Percentiles rank a stretch among this genome's conserved stretches.
Evolutionary conservation across 2,329 filamentous ascomycete genomes (phyloP).

Genomic region (Fusarium veterinarium): DNA sequence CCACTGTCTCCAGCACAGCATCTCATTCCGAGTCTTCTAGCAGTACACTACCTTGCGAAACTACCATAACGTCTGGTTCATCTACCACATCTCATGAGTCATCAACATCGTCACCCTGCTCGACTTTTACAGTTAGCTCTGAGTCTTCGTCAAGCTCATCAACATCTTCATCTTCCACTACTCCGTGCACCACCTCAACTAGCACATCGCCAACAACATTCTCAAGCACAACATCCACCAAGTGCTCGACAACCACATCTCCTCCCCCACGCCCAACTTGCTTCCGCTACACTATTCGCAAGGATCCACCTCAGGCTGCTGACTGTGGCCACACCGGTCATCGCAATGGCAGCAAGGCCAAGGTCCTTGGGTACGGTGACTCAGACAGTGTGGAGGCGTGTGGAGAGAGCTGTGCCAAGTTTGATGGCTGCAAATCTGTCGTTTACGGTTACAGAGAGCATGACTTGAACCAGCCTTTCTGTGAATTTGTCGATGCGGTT

Average conservation of each 20-base stretch:
- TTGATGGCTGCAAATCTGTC: slow-evolving; percentile 15
- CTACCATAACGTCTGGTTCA: background rate
- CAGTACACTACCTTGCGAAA: background rate
- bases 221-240: background rate
- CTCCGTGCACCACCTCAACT: background rate
- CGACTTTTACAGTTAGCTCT: background rate
- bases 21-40: background rate
- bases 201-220: background rate
- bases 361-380: slow-evolving; percentile 24
- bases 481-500: slow-evolving; percentile 14
- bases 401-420: slow-evolving; percentile 29
- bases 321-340: slow-evolving; percentile 21
- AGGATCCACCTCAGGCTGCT: slow-evolving; percentile 3
- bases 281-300: slow-evolving; percentile 28
- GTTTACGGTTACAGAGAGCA: slow-evolving; percentile 25
- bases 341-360: slow-evolving; percentile 15
- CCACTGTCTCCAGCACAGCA: background rate
- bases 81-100: background rate
- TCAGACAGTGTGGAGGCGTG: slow-evolving; percentile 27
- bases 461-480: slow-evolving; percentile 31
- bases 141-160: background rate
- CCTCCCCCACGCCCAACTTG: slow-evolving; percentile 18
- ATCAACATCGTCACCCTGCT: background rate
- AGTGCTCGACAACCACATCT: slow-evolving; percentile 1
- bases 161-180: background rate